Percentiles rank a stretch among this genome's conserved stretches.
Evolutionary conservation across 2,329 filamentous ascomycete species (phyloP).

Genomic region (Venturia effusa): DNA sequence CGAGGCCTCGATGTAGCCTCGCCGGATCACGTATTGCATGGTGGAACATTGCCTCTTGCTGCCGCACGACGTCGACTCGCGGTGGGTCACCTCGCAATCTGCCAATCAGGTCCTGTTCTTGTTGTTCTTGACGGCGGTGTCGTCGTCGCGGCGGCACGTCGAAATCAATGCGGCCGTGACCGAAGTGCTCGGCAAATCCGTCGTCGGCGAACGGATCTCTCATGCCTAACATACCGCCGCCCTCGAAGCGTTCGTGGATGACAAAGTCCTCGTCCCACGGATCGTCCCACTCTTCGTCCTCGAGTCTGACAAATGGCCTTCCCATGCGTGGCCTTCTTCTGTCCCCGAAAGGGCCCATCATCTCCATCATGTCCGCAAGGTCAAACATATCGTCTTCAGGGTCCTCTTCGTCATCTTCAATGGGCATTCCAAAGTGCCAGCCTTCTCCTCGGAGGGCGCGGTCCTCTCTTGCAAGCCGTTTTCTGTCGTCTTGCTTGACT

Average conservation of each 20-base stretch:
- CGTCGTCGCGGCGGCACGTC: neutral
- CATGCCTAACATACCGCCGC: neutral
- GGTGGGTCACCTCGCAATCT: neutral
- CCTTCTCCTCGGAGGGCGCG: neutral
- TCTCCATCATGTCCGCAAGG: neutral
- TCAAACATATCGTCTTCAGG: neutral
- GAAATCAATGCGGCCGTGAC: neutral
- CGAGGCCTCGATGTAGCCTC: neutral
- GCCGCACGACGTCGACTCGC: neutral
- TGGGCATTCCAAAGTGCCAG: conserved; percentile 4
- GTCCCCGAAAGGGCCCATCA: neutral
- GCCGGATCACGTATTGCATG: neutral
- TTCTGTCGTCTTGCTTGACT: conserved; percentile 29
- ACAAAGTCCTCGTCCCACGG: neutral
- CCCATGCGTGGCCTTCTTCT: neutral
- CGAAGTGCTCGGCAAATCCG: neutral
- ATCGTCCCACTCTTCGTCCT: no score
- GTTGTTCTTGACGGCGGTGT: neutral
- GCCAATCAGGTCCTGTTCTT: neutral
- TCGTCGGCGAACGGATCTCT: neutral
- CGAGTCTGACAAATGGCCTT: neutral
- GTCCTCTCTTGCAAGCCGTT: conserved; percentile 3
- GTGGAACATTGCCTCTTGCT: neutral
- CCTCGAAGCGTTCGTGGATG: neutral
- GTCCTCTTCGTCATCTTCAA: neutral